Evolutionary conservation across 306 rosid genomes (phyloP).

Genomic region (Quercus dentata): DNA sequence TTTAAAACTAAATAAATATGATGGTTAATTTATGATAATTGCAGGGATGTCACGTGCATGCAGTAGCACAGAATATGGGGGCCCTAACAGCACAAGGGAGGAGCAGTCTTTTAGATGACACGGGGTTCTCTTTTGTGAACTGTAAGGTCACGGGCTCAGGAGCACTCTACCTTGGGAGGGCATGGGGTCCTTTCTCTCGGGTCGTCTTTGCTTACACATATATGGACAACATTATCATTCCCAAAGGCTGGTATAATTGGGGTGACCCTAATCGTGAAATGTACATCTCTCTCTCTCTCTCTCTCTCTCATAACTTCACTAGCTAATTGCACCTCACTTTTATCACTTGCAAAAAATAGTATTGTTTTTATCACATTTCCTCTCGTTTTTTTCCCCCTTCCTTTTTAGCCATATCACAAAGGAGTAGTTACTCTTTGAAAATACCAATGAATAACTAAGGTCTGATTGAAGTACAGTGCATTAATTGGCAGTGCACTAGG

Average conservation of each 20-base stretch:
- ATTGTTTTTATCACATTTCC: too few species aligned
- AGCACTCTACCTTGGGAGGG: constrained; percentile 92
- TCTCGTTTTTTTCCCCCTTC: too few species aligned
- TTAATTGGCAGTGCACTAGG: too few species aligned
- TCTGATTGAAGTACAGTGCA: too few species aligned
- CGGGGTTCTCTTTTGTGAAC: constrained; percentile 93
- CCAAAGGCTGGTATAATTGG: constrained; percentile 99
- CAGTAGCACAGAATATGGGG: constrained; percentile 71
- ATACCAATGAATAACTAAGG: too few species aligned
- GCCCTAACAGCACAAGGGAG: constrained; percentile 96
- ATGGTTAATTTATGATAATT: not conserved
- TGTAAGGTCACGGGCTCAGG: constrained; percentile 99
- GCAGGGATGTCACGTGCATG: constrained; percentile 95
- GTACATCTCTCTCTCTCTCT: constrained; percentile 27
- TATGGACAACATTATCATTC: constrained; percentile 95
- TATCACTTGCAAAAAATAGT: too few species aligned
- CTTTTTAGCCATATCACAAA: too few species aligned
- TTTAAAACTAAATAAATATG: too few species aligned
- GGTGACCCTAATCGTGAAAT: constrained; percentile 92
- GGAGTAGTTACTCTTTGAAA: too few species aligned
- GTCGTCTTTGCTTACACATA: constrained; percentile 85
- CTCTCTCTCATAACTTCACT: too few species aligned
- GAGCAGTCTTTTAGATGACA: constrained; percentile 69
- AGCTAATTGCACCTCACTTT: too few species aligned
- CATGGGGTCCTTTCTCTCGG: constrained; percentile 97